phyloP scores from a whole-genome alignment of 805 yeast species.

The Wickerhamiella azyma region DNA sequence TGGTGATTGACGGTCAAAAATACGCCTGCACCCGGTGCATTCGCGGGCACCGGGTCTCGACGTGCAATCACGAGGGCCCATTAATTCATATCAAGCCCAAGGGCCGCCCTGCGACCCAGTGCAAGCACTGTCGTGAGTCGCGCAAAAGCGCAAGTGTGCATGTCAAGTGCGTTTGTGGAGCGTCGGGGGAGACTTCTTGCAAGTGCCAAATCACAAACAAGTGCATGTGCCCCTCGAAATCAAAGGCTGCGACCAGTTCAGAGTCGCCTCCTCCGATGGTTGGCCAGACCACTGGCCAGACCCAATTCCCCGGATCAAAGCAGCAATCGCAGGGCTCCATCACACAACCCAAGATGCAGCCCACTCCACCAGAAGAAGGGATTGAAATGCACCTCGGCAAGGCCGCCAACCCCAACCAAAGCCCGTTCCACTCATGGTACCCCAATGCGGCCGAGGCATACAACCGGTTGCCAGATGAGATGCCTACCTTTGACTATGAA shows the following conservation, averaged over 20 bases:
- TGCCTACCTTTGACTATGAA: conserved; percentile 6
- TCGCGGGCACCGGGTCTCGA: conserved; percentile 89
- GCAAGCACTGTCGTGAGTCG: conserved; percentile 50
- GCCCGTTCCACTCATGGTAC: conserved; percentile 7
- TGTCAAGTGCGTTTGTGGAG: conserved; percentile 26
- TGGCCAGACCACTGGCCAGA: too few relatives aligned
- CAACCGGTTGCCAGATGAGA: background rate
- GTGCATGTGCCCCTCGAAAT: conserved; percentile 10
- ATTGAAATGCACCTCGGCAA: conserved; percentile 2
- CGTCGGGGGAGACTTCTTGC: conserved; percentile 9
- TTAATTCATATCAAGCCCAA: conserved; percentile 88
- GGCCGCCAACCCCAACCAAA: background rate
- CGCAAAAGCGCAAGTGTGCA: conserved; percentile 20
- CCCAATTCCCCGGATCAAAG: too few relatives aligned
- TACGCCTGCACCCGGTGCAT: conserved; percentile 95
- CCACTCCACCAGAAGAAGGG: background rate
- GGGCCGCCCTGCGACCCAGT: conserved; percentile 90
- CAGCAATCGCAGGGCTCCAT: too few relatives aligned
- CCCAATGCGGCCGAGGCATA: conserved; percentile 6
- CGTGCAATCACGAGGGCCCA: conserved; percentile 84
- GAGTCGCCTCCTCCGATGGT: too few relatives aligned
- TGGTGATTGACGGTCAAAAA: conserved; percentile 78
- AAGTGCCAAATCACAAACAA: conserved; percentile 1
- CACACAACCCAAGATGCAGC: background rate
- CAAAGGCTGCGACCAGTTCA: background rate